These are phyloP conservation scores for Agrocybe praecox DNA, from an alignment of 768 basidiomycete genomes.

Conservation along the genomic window DNA sequence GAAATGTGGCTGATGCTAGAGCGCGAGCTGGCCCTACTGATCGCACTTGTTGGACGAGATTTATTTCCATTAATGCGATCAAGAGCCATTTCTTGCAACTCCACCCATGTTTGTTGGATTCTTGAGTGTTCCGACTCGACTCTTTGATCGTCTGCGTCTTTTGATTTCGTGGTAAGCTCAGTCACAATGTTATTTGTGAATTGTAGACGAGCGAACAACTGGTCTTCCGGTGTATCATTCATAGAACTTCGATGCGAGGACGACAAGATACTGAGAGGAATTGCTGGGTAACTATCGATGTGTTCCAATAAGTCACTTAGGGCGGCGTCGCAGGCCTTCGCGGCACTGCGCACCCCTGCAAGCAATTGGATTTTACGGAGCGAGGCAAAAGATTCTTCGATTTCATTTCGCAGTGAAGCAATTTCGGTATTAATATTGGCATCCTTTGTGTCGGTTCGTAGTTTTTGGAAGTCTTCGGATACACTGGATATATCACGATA, in stretches of 20 bases:
- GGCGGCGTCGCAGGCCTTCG: conserved; percentile 67
- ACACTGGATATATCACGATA: conserved; percentile 48
- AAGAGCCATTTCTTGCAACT: conserved; percentile 79
- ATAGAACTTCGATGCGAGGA: conserved; percentile 47
- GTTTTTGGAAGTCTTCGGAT: conserved; percentile 40
- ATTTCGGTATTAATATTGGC: conserved; percentile 55
- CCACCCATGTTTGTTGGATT: conserved; percentile 78
- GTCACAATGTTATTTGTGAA: conserved; percentile 63
- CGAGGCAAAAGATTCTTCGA: conserved; percentile 50
- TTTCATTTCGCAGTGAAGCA: conserved; percentile 59
- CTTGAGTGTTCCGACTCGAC: conserved; percentile 62
- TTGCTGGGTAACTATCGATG: conserved; percentile 79
- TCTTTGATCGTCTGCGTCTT: conserved; percentile 55
- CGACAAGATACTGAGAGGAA: conserved; percentile 51
- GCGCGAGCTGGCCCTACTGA: conserved; percentile 62
- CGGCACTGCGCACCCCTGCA: conserved; percentile 49
- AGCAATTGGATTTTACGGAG: conserved; percentile 56
- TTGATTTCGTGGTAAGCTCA: conserved; percentile 43
- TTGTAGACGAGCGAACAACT: conserved; percentile 59
- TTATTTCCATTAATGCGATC: conserved; percentile 64
- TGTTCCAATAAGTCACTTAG: conserved; percentile 87
- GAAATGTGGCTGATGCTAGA: conserved; percentile 63
- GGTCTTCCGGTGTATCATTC: conserved; percentile 62
- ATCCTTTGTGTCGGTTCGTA: conserved; percentile 48
- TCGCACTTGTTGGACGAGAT: conserved; percentile 66